Conservation (phyloP, 2,329 filamentous ascomycete species). For the Thielaviopsis euricoi region DNA sequence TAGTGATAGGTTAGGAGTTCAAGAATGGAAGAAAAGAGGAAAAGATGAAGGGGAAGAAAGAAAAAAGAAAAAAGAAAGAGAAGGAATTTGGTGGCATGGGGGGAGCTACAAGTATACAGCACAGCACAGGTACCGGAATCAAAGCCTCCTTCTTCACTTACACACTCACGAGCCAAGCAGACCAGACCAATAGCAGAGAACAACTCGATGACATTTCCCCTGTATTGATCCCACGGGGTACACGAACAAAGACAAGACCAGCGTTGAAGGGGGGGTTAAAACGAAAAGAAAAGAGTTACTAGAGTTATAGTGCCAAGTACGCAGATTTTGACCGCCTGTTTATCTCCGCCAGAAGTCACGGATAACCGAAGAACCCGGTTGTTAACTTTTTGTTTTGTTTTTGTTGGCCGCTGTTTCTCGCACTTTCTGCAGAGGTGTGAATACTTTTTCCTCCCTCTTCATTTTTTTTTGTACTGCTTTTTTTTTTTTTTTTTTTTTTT, state of each 20-base stretch:
- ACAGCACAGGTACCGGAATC: too few species aligned
- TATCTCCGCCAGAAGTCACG: background rate
- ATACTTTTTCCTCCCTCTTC: slow-evolving; percentile 4
- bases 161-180: too few species aligned
- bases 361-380: background rate
- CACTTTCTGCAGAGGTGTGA: background rate
- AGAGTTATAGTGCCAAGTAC: background rate
- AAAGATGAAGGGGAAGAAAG: background rate
- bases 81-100: background rate
- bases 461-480: background rate
- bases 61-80: background rate
- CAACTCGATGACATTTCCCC: too few species aligned
- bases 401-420: background rate
- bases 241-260: background rate
- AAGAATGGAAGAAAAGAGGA: background rate
- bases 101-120: too few species aligned
- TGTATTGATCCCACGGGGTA: too few species aligned
- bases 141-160: too few species aligned
- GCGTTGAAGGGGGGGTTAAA: too few species aligned
- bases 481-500: background rate
- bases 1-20: background rate
- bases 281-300: background rate
- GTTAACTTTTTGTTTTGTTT: too few species aligned
- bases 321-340: background rate
- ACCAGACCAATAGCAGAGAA: too few species aligned